These are phyloP conservation scores for Pulveroboletus frians DNA, from an alignment of 768 basidiomycete species.

Conservation along the genomic window DNA sequence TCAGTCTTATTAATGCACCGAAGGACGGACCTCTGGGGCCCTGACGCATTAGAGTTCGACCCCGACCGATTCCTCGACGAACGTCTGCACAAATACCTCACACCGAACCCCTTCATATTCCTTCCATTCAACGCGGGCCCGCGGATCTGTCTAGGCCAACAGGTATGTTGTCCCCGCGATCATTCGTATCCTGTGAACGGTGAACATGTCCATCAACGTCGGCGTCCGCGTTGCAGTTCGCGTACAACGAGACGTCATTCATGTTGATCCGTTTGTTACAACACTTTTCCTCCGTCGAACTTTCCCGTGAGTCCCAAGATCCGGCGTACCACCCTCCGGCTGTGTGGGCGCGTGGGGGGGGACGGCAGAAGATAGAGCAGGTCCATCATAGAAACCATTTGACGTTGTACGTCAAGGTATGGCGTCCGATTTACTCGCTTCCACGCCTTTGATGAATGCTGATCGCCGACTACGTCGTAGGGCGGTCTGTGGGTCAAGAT, in stretches of 20 bases:
- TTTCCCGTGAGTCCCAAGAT: conserved; percentile 26
- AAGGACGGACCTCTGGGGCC: conserved; percentile 35
- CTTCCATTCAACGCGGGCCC: conserved; percentile 41
- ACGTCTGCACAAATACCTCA: conserved; percentile 31
- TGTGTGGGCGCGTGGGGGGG: conserved; percentile 23
- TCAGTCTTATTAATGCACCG: conserved; percentile 34
- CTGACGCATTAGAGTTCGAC: conserved; percentile 35
- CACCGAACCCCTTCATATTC: conserved; percentile 39
- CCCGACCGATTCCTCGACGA: conserved; percentile 39
- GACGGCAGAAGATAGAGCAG: conserved; percentile 24
- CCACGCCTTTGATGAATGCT: neutral
- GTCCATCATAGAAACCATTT: conserved; percentile 27
- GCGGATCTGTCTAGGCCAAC: conserved; percentile 35
- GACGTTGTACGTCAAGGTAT: conserved; percentile 36
- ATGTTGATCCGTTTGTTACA: conserved; percentile 30
- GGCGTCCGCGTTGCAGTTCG: conserved; percentile 23
- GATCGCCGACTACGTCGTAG: conserved; percentile 14
- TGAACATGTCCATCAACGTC: no score
- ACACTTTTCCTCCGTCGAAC: conserved; percentile 21
- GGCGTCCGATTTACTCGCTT: neutral
- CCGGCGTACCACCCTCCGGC: conserved; percentile 23
- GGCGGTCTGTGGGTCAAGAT: conserved; percentile 46
- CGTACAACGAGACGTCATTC: conserved; percentile 32
- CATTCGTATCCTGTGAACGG: neutral
- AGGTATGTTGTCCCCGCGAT: conserved; percentile 19